Percentiles rank a stretch among this genome's conserved stretches.
Conservation (phyloP, 2,329 filamentous ascomycete species). For the Colletotrichum godetiae region DNA sequence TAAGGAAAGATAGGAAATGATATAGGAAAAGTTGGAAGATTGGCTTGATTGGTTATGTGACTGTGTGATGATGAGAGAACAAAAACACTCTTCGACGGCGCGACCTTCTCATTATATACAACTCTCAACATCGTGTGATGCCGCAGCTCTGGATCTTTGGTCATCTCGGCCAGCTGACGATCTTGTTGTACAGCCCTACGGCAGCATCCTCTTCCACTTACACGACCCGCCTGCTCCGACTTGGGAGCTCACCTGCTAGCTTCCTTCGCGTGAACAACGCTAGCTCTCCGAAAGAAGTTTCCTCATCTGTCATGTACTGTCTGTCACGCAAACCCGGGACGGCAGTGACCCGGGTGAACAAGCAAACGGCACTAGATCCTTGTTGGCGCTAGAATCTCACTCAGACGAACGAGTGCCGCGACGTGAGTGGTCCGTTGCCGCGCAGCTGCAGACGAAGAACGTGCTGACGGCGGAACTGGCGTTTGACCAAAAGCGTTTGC, state of each 20-base stretch:
- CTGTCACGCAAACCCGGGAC: not conserved
- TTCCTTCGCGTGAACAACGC: not conserved
- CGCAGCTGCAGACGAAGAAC: conserved; percentile 1
- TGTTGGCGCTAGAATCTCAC: conserved; percentile 8
- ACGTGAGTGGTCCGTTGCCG: conserved; percentile 21
- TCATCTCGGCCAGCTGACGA: not conserved
- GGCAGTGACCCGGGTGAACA: not conserved
- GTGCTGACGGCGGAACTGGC: not conserved
- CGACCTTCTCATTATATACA: not conserved
- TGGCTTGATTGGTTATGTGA: not conserved
- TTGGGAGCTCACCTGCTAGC: not conserved
- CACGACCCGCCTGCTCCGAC: not conserved
- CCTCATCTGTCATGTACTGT: not conserved
- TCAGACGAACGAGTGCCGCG: not conserved
- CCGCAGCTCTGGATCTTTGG: no score
- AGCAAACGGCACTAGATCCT: not conserved
- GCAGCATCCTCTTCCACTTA: conserved; percentile 18
- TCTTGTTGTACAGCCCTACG: conserved; percentile 25
- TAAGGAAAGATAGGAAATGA: conserved; percentile 16
- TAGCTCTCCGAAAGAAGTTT: not conserved
- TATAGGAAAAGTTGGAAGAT: conserved; percentile 9
- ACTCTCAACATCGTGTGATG: not conserved
- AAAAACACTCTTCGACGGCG: not conserved
- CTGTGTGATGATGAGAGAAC: conserved; percentile 12
- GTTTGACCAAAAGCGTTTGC: conserved; percentile 2